Evolutionary conservation across 441 rosid species (phyloP), one percentile per base, ranked within the genome.

Genomic region (Pelargonium citronellum): DNA sequence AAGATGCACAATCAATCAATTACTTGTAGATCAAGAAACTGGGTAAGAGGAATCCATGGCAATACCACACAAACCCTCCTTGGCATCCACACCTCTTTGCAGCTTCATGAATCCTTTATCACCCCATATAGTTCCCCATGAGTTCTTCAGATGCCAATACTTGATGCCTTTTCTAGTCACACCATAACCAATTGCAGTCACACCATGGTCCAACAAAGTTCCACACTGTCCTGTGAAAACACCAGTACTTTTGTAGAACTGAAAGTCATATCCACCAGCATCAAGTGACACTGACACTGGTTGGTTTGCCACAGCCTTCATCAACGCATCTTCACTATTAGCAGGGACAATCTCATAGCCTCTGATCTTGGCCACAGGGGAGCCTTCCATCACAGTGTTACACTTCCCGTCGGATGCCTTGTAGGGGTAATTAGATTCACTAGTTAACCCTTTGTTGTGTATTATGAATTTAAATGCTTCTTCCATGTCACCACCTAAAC

Each of bases 221-320:
- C 73, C 71, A 5, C 76, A 74, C 0, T 61, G 39, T 10, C 79
- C 83, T 0, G 55, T 66, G 12, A 71, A 77, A 5, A 77, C 69
- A 0, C 79, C 76, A 27, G n/a, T n/a, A n/a, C 30, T 27, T 27
- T 27, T 7, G 68, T 86, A 94, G 4, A 91, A 76, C 80, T 91
- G 95, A 82, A 94, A 94, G 2, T 66, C 87, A 51, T 91, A 80
- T 76, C 98, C 96, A 41, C 92, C 87, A 1, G 82, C 97, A 82
- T 94, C 97, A 69, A 94, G 89, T 67, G 97, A 93, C n/a, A 91
- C 87, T 13, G 90, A 83, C 13, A 94, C 66, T 0, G 98, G 98
- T 73, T 94, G 98, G 30, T 80, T 77, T 39, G 89, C 87, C 70
- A 88, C 86, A 0, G 98, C 98, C 75, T 81, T 89, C 80, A 80